Conservation (phyloP, 208 protist species). For the Leishmania braziliensis region DNA sequence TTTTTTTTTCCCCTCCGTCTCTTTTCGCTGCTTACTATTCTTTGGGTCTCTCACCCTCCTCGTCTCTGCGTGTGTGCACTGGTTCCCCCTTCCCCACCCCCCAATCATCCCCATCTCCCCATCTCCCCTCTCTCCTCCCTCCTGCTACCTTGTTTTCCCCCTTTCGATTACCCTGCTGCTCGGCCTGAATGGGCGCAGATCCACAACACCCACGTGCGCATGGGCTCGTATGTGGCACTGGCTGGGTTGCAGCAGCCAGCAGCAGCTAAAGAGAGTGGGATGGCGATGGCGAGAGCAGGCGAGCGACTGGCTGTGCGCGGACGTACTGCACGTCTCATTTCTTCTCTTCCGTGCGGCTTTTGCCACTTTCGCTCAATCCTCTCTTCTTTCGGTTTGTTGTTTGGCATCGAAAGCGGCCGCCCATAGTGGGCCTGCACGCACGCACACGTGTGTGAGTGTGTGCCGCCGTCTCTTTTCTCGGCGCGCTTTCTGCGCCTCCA, state of each 20-base stretch:
- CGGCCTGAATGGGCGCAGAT: neutral
- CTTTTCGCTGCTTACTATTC: too few species aligned
- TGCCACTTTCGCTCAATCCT: neutral
- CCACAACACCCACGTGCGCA: neutral
- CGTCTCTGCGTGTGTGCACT: neutral
- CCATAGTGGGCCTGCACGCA: neutral
- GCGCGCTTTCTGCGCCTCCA: neutral
- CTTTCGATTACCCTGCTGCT: neutral
- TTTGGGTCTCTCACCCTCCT: too few species aligned
- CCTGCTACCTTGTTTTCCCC: neutral
- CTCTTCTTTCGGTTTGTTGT: neutral
- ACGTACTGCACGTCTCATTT: neutral
- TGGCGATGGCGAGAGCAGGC: neutral
- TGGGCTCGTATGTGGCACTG: neutral
- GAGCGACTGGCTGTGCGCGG: neutral
- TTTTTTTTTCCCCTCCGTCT: too few species aligned
- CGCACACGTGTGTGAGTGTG: too few species aligned
- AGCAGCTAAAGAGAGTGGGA: neutral
- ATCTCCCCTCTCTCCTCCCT: too few species aligned
- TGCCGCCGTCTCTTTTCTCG: neutral
- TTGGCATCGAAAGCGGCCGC: neutral
- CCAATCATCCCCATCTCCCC: neutral
- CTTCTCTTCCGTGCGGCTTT: neutral
- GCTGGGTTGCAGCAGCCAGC: neutral
- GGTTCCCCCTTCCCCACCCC: neutral